Evolutionary conservation across 352 stramenopile species (phyloP), one percentile per base, ranked within the genome.

Genomic region (Phytophthora cactorum): DNA sequence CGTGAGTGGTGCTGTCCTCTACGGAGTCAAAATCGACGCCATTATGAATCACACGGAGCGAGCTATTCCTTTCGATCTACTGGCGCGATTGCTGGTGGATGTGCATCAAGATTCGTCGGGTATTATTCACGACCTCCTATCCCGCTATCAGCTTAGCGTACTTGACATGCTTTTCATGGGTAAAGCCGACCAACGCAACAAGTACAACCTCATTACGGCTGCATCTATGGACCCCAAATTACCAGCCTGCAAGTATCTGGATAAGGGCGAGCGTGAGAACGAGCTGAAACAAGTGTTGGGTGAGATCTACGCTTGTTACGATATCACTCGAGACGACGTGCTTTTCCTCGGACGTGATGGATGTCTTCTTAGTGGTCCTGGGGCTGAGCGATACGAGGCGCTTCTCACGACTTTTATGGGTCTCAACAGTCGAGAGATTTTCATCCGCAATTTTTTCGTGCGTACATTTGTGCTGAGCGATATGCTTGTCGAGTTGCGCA

Each of bases 171-270:
- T 99, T 28, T 99, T 99, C 72, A 92, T 98, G 68, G 96, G 92
- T 45, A 94, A 98, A 72, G 84, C 90, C 4, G 76, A 84, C 3
- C 95, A 98, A 56, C 81, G 97, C 3, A 98, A 98, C 84, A 99
- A 99, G 67, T 97, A 99, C 72, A 99, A 99, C 64, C 73, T 99
- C 22, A 97, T 99, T 51, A 98, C 99, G 59, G 92, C 97, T 38
- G 97, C 95, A 58, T 88, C 96, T 29, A 99, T 99, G 51, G 97
- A 93, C 3, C 97, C 97, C 5, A 97, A 99, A 73, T 77, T 99
- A 10, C 96, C 93, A 36, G 97, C 96, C 6, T 96, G 96, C 69
- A 97, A 99, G 74, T 99, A 99, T 73, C 92, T 99, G 71, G 95
- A 99, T 74, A 98, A 98, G 57, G 95, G 95, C 39, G 94, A 99